Base-by-base conservation (phyloP, 805 yeast species). In the Lachancea fermentati region DNA sequence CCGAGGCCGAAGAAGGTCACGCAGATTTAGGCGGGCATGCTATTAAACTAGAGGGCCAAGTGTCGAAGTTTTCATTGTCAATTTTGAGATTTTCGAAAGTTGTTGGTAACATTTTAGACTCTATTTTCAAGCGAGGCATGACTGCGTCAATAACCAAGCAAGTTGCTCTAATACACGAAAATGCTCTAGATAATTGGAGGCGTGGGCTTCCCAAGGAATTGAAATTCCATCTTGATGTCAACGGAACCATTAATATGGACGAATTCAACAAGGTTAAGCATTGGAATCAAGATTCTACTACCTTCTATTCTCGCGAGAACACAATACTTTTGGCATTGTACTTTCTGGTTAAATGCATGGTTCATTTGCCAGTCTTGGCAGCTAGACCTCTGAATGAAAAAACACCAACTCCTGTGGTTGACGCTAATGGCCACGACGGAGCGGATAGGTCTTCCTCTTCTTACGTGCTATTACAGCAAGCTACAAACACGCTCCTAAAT, bases 131-230 rank as follows among this genome's bases (percentile, higher is more conserved):
- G 36, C 73, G 89, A 55, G 67, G 63, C 30, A 57, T 66, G 51
- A 60, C 67, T 0, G 55, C 59, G 26, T 42, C 54, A 4, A 40
- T 47, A 6, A 48, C 58, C 3, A 50, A 52, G 39, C 55, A 53
- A 29, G 48, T 50, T 3, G 54, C 63, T 3, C 43, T 66, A 19
- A 55, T 66, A 12, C 70, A 68, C 44, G 96, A 88, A 54, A 77
- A 81, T 49, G 73, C 79, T 51, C 66, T 88, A 34, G 95, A 87
- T 49, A 66, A 75, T 36, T 88, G 96, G 96, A 69, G 85, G 50
- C 65, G 79, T 15, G 84, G 81, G 30, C 65, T 88, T 30, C 86
- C 94, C 1, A 30, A 60, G 0, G 70, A 72, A 30, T 64, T 85
- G 43, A 72, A 69, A 41, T 84, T 86, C 49, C 82, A 81, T 29